A percentile compares a stretch with the other conserved stretches of the same genome.
Evolutionary conservation across 805 yeast species (phyloP).

Genomic region (Yarrowia osloensis): DNA sequence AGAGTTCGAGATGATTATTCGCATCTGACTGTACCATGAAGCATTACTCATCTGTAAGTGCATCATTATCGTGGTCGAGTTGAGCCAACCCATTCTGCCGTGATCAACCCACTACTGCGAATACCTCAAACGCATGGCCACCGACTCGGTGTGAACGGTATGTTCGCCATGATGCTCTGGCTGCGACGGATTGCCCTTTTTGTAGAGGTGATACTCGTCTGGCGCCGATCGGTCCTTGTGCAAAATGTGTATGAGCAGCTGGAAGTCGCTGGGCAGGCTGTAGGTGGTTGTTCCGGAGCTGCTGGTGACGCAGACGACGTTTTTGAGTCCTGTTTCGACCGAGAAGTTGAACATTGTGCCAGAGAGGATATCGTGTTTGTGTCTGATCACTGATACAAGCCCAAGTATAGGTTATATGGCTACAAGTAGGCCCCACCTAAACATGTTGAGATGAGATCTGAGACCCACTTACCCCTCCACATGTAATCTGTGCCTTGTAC

Average conservation of each 20-base stretch:
- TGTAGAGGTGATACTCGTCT: conserved; percentile 1
- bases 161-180: conserved; percentile 3
- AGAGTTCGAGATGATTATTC: no score
- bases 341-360: not conserved
- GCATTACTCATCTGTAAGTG: no score
- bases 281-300: not conserved
- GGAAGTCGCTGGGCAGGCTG: not conserved
- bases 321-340: not conserved
- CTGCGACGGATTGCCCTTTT: not conserved
- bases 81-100: not conserved
- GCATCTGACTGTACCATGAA: no score
- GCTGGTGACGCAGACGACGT: not conserved
- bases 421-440: not conserved
- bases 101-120: not conserved
- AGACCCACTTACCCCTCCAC: not conserved
- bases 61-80: not conserved
- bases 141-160: not conserved
- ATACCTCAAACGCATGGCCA: not conserved
- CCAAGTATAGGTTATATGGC: no score
- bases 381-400: no score
- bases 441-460: not conserved
- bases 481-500: not conserved
- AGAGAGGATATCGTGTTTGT: no score
- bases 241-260: not conserved
- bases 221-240: conserved; percentile 19